Conservation (phyloP, 148 eudicot species). For the Arbutus unedo region DNA sequence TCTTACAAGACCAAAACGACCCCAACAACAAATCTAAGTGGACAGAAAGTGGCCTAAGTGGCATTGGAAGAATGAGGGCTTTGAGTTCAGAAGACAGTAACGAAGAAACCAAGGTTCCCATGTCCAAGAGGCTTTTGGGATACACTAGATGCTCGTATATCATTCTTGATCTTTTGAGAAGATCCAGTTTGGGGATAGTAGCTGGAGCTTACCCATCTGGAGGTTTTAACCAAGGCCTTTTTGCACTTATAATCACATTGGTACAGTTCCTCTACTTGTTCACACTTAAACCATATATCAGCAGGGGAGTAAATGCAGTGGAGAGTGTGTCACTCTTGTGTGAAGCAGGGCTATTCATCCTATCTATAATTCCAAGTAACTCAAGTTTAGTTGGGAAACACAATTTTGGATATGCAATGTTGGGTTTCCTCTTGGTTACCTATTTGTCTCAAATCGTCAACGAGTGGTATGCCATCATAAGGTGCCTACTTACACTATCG, state of each 20-base stretch:
- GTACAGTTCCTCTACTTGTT: constrained; percentile 17
- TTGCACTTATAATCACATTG: constrained; percentile 15
- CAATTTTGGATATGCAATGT: constrained; percentile 12
- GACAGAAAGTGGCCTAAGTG: constrained; percentile 8
- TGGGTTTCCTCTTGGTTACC: constrained; percentile 18
- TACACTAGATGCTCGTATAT: constrained; percentile 19
- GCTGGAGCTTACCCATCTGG: constrained; percentile 21
- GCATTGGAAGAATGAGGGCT: constrained; percentile 8
- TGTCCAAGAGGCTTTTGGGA: constrained; percentile 12
- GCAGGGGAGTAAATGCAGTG: constrained; percentile 11
- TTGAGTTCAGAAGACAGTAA: constrained; percentile 13
- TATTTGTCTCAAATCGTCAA: constrained; percentile 16
- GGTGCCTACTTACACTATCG: constrained; percentile 13
- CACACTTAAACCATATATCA: constrained; percentile 19
- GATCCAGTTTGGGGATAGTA: constrained; percentile 17
- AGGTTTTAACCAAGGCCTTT: constrained; percentile 21
- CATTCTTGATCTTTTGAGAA: constrained; percentile 14
- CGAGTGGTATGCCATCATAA: constrained; percentile 17
- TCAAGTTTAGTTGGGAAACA: constrained; percentile 6
- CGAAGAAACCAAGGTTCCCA: constrained; percentile 13
- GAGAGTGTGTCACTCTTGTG: constrained; percentile 22
- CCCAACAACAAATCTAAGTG: constrained; percentile 6
- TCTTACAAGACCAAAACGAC: constrained; percentile 16
- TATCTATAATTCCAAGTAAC: constrained; percentile 7
- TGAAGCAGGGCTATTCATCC: constrained; percentile 16